A percentile compares a stretch with the other conserved stretches of the same genome.
These are phyloP conservation scores for Gremmenia infestans DNA, from an alignment of 2,329 filamentous ascomycete genomes.

Conservation along the genomic window DNA sequence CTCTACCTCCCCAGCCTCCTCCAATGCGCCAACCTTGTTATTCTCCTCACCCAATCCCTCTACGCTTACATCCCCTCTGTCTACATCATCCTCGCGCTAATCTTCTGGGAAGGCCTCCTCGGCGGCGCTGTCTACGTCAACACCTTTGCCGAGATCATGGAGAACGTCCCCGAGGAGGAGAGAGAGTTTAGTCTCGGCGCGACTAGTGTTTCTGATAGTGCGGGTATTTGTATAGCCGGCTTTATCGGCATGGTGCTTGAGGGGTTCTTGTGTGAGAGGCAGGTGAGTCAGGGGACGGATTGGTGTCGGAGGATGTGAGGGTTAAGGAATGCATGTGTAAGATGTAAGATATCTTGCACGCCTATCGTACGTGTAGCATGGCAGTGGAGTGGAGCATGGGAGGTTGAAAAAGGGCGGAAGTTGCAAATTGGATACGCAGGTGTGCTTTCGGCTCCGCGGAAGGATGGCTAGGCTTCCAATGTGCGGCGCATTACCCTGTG, in stretches of 20 bases:
- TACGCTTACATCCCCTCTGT: slow-evolving; percentile 79
- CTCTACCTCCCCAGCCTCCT: slow-evolving; percentile 80
- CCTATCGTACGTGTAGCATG: background rate
- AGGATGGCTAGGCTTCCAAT: no score
- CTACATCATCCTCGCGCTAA: slow-evolving; percentile 75
- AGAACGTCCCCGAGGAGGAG: slow-evolving; percentile 69
- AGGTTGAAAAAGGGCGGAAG: background rate
- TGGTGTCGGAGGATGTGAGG: slow-evolving; percentile 50
- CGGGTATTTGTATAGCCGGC: slow-evolving; percentile 82
- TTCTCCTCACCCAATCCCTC: slow-evolving; percentile 73
- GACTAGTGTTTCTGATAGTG: slow-evolving; percentile 88
- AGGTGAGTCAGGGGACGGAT: slow-evolving; percentile 73
- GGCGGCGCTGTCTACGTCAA: slow-evolving; percentile 93
- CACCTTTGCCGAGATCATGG: slow-evolving; percentile 90
- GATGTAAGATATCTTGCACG: background rate
- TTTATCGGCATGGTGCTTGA: slow-evolving; percentile 81
- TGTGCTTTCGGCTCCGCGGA: no score
- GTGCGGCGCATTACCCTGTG: no score
- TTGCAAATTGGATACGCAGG: no score
- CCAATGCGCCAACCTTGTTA: slow-evolving; percentile 70
- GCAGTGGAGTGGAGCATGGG: background rate
- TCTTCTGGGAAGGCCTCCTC: slow-evolving; percentile 92
- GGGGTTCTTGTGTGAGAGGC: slow-evolving; percentile 75
- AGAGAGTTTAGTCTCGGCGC: slow-evolving; percentile 88
- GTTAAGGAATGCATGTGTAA: background rate